Conservation (phyloP, 148 eudicot genomes). For the Rhododendron griersonianum region DNA sequence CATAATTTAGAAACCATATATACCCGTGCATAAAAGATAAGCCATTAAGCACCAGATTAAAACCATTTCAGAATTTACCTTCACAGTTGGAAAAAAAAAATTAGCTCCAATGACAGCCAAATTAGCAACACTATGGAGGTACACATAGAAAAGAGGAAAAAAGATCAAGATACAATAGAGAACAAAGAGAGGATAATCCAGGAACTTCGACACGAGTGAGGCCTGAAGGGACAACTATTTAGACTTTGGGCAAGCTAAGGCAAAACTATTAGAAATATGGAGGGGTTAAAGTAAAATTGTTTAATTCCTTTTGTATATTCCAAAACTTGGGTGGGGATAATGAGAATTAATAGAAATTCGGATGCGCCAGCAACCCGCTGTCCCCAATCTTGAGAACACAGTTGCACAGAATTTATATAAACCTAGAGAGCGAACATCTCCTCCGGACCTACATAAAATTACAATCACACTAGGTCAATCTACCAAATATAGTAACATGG, state of each 20-base stretch:
- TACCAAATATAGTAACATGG: neutral
- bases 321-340: neutral
- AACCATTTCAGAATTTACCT: neutral
- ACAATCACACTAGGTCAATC: neutral
- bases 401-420: neutral
- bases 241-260: neutral
- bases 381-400: neutral
- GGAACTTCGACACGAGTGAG: neutral
- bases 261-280: neutral
- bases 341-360: neutral
- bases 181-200: neutral
- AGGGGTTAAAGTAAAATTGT: neutral
- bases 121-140: neutral
- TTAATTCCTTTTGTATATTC: neutral
- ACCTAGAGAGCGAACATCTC: neutral
- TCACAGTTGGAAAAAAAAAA: neutral
- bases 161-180: neutral
- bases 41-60: neutral
- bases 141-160: neutral
- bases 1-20: neutral
- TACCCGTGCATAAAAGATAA: neutral
- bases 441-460: neutral
- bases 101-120: neutral
- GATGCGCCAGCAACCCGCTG: neutral
- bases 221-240: neutral